phyloP scores from a whole-genome alignment of 78 protist species.

The Monosiga brevicollis region DNA sequence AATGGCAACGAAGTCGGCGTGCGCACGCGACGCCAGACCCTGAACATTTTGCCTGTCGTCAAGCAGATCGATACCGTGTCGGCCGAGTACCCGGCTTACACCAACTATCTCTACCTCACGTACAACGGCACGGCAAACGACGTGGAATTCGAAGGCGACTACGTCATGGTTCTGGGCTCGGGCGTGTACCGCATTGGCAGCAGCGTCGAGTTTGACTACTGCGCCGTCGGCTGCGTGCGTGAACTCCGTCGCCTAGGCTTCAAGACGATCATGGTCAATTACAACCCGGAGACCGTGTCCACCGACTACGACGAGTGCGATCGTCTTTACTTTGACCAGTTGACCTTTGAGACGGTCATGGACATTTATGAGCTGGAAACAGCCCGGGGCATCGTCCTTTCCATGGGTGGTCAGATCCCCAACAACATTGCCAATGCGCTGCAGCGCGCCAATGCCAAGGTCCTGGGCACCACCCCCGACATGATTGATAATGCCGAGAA shows the following conservation, averaged over 20 bases:
- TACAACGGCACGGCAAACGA: conserved; percentile 78
- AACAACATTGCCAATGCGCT: conserved; percentile 81
- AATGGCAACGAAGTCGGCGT: conserved; percentile 53
- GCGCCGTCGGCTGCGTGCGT: conserved; percentile 69
- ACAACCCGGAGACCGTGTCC: conserved; percentile 95
- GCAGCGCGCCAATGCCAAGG: conserved; percentile 33
- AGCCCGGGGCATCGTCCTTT: conserved; percentile 59
- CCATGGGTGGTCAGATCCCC: conserved; percentile 90
- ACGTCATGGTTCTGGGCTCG: conserved; percentile 71
- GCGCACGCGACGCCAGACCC: conserved; percentile 34
- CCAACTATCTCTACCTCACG: conserved; percentile 82
- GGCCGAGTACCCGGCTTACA: conserved; percentile 91
- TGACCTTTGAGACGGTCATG: conserved; percentile 71
- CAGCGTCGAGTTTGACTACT: conserved; percentile 71
- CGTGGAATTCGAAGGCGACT: conserved; percentile 38
- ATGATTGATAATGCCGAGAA: conserved; percentile 92
- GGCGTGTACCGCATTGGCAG: conserved; percentile 92
- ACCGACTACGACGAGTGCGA: conserved; percentile 92
- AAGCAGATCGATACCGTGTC: conserved; percentile 95
- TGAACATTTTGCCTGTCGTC: conserved; percentile 60
- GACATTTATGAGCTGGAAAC: conserved; percentile 65
- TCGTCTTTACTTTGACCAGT: conserved; percentile 78
- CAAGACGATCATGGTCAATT: conserved; percentile 88
- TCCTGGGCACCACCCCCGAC: conserved; percentile 85
- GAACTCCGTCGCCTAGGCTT: conserved; percentile 67